Base-by-base conservation (phyloP, 2,329 filamentous ascomycete genomes). In the Colletotrichum euphorbiae region DNA sequence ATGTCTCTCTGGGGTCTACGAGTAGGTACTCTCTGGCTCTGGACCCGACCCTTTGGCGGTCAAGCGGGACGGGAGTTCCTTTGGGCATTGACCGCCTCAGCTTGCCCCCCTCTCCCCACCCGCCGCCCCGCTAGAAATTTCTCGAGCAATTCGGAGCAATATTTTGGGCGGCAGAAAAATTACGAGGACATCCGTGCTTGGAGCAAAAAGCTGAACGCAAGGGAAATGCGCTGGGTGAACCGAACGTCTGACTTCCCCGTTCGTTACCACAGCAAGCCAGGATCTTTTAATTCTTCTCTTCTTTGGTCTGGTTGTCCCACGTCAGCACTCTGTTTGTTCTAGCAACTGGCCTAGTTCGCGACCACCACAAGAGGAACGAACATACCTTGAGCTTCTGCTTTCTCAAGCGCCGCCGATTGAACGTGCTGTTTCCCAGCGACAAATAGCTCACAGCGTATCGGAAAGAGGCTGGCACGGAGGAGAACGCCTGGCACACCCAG, bases 71-170 rank as follows among this genome's bases (percentile, higher is more conserved):
- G 6, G 21, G 36, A 57, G 19, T 43, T 11, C 5, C 21, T 42
- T 28, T 57, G 54, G 21, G 28, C 31, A 38, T 13, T 59, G 56
- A 48, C 56, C 56, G 56, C 56, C 56, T 28, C 13, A 40, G 19
- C 28, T 28, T 19, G 48, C 50, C 28, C 50, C 28, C n/a, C n/a
- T n/a, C n/a, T n/a, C n/a, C n/a, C n/a, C n/a, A n/a, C n/a, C n/a
- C n/a, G n/a, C n/a, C n/a, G n/a, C n/a, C n/a, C 43, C 52, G 17
- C 60, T 46, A 24, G 65, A 59, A 68, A 40, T 50, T 68, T 64
- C 45, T 68, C 45, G 46, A 64, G 46, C 46, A 43, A 43, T 36
- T 31, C 56, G 38, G 42, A 52, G 54, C 54, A 31, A 7, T 24
- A 7, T 21, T 13, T 50, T 50, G 11, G 36, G 24, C 55, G 55